Base-by-base conservation (phyloP, 768 basidiomycete genomes). In the Boletus tylopilopsis region DNA sequence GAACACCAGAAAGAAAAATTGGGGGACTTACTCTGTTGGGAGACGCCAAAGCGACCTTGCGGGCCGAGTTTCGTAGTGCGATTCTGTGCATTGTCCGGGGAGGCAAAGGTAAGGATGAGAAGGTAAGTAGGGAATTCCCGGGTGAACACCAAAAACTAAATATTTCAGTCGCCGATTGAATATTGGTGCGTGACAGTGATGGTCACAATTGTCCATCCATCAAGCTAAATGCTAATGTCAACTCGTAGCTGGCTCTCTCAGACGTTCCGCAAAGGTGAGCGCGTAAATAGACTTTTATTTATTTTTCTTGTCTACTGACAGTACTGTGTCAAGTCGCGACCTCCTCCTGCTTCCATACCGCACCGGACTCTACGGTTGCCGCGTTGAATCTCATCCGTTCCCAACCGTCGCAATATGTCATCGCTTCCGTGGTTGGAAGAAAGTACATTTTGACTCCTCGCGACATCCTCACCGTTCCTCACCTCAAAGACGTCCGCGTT, bases 391-490 rank as follows among this genome's bases (percentile, higher is more conserved):
- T 93, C 65, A 87, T 97, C 52, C 85, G 86, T 64, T 87, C 92
- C 1, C 94, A 97, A 58, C 91, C 95, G 6, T 86, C 87, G 0
- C 87, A 91, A 71, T 99, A 98, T 73, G 77, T 95, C 67, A 77
- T 94, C 64, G 94, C 94, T 51, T 82, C 87, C 19, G 78, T 99
- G 45, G 88, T 87, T 49, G 87, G 92, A 60, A 79, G 81, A 63
- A 88, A 87, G 68, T 93, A 96, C 71, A 82, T 98, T 57, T 77
- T 99, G 21, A 81, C 95, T 9, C 87, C 93, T 13, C 81, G 84
- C 64, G 96, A 99, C 73, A 69, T 94, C 59, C 84, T 99, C 64
- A 98, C 96, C 49, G 84, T 99, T 3, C 94, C 95, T 5, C 87
- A 85, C 46, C 81, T 99, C 42, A 88, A 87, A 61, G 85, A 89